These are phyloP conservation scores for Termitomyces heimii DNA, from an alignment of 768 basidiomycete genomes.

Conservation along the genomic window DNA sequence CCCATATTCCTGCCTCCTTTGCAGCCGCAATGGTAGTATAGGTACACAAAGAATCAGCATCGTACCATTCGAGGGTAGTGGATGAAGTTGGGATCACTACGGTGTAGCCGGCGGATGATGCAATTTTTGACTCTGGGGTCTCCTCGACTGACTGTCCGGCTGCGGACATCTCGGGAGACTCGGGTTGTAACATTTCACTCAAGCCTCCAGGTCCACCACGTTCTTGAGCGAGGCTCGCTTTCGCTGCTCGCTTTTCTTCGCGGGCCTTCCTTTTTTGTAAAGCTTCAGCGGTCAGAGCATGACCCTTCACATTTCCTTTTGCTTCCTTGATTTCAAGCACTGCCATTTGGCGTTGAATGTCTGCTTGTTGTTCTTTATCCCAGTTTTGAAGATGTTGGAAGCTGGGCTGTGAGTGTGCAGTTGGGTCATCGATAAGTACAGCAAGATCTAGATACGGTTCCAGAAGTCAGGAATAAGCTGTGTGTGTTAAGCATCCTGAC, in stretches of 20 bases:
- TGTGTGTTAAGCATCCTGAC: slow-evolving; percentile 14
- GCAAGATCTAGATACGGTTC: slow-evolving; percentile 52
- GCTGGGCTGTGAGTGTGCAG: slow-evolving; percentile 47
- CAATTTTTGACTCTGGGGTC: neutral
- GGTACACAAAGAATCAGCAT: slow-evolving; percentile 25
- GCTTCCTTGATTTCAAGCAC: slow-evolving; percentile 43
- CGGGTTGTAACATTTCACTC: slow-evolving; percentile 4
- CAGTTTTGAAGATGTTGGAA: slow-evolving; percentile 43
- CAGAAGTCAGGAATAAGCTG: slow-evolving; percentile 4
- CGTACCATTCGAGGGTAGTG: slow-evolving; percentile 63
- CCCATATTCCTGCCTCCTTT: slow-evolving; percentile 66
- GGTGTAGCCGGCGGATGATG: slow-evolving; percentile 22
- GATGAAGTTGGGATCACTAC: slow-evolving; percentile 68
- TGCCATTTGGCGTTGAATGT: slow-evolving; percentile 41
- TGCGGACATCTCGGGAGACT: neutral
- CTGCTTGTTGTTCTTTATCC: slow-evolving; percentile 42
- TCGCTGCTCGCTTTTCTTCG: slow-evolving; percentile 37
- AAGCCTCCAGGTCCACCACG: neutral
- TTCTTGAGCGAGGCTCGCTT: slow-evolving; percentile 12
- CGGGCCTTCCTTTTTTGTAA: slow-evolving; percentile 67
- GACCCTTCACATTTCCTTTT: slow-evolving; percentile 32
- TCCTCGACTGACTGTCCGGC: neutral
- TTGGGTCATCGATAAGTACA: slow-evolving; percentile 67
- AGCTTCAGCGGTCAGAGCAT: slow-evolving; percentile 56
- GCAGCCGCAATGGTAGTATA: slow-evolving; percentile 59